phyloP scores from a whole-genome alignment of 129 eudicot genomes.

The Flaveria robusta region DNA sequence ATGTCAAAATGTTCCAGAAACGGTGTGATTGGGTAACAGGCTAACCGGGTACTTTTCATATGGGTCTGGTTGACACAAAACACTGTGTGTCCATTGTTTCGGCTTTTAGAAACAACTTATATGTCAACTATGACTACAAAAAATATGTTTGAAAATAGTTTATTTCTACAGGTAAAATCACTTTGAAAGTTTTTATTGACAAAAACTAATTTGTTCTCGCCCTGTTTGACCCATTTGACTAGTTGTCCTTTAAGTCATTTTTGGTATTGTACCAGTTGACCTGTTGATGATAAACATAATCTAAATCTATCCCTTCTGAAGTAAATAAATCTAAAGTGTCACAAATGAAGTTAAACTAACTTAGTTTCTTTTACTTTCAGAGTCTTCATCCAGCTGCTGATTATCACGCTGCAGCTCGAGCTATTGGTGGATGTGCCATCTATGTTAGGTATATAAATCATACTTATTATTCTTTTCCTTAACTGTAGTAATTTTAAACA shows the following conservation, averaged over 20 bases:
- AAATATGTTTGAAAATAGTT: neutral
- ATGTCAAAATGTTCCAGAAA: neutral
- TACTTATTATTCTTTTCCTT: neutral
- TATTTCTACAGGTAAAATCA: neutral
- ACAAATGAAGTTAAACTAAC: neutral
- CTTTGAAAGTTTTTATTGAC: neutral
- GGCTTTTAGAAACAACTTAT: neutral
- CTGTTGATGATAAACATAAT: neutral
- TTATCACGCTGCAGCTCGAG: slow-evolving; percentile 92
- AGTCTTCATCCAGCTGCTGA: slow-evolving; percentile 93
- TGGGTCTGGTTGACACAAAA: neutral
- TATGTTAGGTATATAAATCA: slow-evolving; percentile 66
- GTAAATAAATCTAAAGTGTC: neutral
- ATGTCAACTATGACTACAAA: neutral
- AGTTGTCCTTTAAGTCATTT: neutral
- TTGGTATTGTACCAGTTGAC: neutral
- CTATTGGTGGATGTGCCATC: slow-evolving; percentile 91
- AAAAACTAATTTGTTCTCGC: neutral
- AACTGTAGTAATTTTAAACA: neutral
- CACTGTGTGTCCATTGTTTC: neutral
- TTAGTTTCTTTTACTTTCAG: slow-evolving; percentile 43
- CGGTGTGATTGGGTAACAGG: neutral
- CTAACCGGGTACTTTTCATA: neutral
- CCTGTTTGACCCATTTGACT: neutral
- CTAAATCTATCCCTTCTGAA: neutral